These are phyloP conservation scores for Chionographis japonica DNA, from an alignment of 106 monocot species.

Conservation along the genomic window DNA sequence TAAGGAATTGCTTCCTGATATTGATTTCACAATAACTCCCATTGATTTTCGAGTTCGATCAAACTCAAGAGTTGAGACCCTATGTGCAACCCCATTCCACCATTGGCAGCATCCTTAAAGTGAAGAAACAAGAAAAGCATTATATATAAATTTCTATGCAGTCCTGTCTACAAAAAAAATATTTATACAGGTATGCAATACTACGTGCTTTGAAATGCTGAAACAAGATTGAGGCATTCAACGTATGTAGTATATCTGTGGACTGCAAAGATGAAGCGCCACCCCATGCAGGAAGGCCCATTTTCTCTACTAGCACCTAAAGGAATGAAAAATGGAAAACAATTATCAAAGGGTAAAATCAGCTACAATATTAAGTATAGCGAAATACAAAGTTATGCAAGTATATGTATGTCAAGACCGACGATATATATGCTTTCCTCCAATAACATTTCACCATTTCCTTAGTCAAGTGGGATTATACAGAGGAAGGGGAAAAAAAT, in stretches of 20 bases:
- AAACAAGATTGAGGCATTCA: background rate
- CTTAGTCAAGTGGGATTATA: too few relatives aligned
- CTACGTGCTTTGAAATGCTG: background rate
- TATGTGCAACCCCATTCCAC: constrained; percentile 58
- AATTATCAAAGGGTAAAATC: background rate
- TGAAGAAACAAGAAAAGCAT: background rate
- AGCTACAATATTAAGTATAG: too few relatives aligned
- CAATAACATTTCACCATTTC: too few relatives aligned
- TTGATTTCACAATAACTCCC: constrained; percentile 89
- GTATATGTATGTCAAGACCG: too few relatives aligned
- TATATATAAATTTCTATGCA: background rate
- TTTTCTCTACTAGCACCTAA: constrained; percentile 90
- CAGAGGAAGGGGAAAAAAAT: too few relatives aligned
- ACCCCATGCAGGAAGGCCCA: constrained; percentile 57
- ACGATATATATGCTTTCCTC: too few relatives aligned
- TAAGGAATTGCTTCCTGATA: constrained; percentile 68
- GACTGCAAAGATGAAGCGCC: constrained; percentile 22
- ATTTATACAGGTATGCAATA: background rate
- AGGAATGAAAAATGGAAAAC: background rate
- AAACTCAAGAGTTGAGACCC: constrained; percentile 96
- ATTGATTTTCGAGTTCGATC: constrained; percentile 92
- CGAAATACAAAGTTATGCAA: too few relatives aligned
- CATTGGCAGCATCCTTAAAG: constrained; percentile 70
- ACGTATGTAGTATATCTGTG: constrained; percentile 57
- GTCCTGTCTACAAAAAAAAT: background rate